Conservation (phyloP, 2,329 filamentous ascomycete genomes). For the Cladophialophora immunda region DNA sequence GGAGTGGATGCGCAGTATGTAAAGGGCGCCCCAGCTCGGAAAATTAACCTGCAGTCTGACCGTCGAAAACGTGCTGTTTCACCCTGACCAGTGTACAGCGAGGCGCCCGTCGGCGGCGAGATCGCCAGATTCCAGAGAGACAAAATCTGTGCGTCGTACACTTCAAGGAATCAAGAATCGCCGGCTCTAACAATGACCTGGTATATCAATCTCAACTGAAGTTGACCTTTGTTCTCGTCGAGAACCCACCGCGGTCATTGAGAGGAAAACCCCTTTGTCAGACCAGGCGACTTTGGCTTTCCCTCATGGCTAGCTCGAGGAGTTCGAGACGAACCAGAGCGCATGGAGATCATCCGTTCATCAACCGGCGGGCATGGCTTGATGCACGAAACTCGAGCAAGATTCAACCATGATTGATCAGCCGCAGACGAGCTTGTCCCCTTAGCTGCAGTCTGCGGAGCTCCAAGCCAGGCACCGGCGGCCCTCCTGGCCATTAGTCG, state of each 20-base stretch:
- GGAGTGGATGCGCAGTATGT: neutral
- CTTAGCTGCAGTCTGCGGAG: slow-evolving; percentile 4
- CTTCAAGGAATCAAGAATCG: neutral
- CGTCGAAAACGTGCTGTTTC: neutral
- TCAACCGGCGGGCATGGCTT: neutral
- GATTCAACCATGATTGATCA: slow-evolving; percentile 7
- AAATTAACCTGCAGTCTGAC: slow-evolving; percentile 7
- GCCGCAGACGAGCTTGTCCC: slow-evolving; percentile 1
- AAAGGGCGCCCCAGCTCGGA: neutral
- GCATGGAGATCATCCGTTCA: slow-evolving; percentile 13
- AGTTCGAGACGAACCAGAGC: slow-evolving; percentile 12
- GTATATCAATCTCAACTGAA: neutral
- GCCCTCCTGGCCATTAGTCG: neutral
- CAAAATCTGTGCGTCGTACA: too few species aligned
- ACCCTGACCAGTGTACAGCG: neutral
- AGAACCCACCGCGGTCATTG: neutral
- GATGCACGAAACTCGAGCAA: slow-evolving; percentile 2
- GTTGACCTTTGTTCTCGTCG: neutral
- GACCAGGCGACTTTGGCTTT: neutral
- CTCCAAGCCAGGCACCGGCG: neutral
- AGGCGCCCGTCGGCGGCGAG: neutral
- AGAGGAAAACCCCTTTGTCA: neutral
- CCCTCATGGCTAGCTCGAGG: slow-evolving; percentile 4
- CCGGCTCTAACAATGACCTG: neutral
- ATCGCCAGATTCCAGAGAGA: neutral